Percentiles rank a stretch among this genome's conserved stretches.
phyloP scores from a whole-genome alignment of 805 yeast genomes.

The Millerozyma acaciae region DNA sequence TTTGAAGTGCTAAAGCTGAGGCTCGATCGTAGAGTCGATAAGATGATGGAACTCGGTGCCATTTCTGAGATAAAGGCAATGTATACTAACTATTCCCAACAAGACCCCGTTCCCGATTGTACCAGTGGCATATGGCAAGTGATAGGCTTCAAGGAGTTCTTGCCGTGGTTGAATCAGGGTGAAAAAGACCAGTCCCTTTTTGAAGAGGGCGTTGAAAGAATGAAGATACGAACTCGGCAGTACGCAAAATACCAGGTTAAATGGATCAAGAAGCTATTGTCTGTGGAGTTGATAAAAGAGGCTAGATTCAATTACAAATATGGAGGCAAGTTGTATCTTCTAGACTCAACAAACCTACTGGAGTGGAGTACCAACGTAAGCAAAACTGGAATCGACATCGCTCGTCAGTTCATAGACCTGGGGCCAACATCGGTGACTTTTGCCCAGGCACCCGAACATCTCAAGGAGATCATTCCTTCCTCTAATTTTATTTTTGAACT shows the following conservation, averaged over 20 bases:
- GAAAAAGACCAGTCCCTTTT: conserved; percentile 20
- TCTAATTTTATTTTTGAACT: conserved; percentile 13
- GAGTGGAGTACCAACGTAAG: conserved; percentile 59
- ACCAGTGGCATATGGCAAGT: conserved; percentile 90
- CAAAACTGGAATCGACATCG: conserved; percentile 50
- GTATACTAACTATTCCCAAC: conserved; percentile 40
- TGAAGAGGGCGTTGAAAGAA: conserved; percentile 54
- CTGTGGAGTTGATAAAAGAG: conserved; percentile 55
- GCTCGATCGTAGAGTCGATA: conserved; percentile 76
- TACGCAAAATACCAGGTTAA: conserved; percentile 87
- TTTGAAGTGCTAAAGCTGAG: conserved; percentile 54
- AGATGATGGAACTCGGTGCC: conserved; percentile 73
- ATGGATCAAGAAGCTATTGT: conserved; percentile 77
- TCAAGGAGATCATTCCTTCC: conserved; percentile 24
- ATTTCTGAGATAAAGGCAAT: conserved; percentile 63
- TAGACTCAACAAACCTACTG: conserved; percentile 72
- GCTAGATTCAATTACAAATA: conserved; percentile 41
- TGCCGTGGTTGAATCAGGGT: conserved; percentile 54
- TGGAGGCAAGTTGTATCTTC: conserved; percentile 61
- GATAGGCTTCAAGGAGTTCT: conserved; percentile 86
- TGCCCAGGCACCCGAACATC: conserved; percentile 25
- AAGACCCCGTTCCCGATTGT: conserved; percentile 41
- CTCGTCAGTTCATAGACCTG: conserved; percentile 29
- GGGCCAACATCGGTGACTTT: conserved; percentile 25
- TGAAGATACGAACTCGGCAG: conserved; percentile 81